These are phyloP conservation scores for Neonectria faginata DNA, from an alignment of 2,329 filamentous ascomycete species.

Conservation along the genomic window DNA sequence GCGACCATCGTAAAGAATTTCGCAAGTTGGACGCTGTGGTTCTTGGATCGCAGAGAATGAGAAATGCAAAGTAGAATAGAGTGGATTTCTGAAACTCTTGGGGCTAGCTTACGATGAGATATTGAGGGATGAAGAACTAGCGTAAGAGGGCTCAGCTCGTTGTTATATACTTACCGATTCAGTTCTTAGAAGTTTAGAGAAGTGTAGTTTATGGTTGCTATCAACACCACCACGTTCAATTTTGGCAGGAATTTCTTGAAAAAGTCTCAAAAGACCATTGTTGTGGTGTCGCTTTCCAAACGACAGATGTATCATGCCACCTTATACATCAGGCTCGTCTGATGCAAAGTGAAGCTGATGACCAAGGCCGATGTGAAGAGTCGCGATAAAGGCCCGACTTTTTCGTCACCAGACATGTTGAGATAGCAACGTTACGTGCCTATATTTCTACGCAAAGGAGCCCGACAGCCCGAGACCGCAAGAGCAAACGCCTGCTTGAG, in stretches of 20 bases:
- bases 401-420: neutral
- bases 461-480: neutral
- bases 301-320: neutral
- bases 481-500: neutral
- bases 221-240: neutral
- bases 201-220: neutral
- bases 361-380: neutral
- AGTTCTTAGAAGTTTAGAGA: neutral
- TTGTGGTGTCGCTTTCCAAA: neutral
- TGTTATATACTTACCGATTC: neutral
- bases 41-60: neutral
- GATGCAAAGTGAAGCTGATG: neutral
- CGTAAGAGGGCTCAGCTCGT: neutral
- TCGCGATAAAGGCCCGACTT: neutral
- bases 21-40: neutral
- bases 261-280: neutral
- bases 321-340: neutral
- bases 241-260: neutral
- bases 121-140: neutral
- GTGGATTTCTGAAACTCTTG: neutral
- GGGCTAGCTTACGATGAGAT: neutral
- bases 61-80: neutral
- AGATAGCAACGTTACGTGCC: neutral
- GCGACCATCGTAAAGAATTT: neutral
- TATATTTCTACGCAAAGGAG: neutral